Percentiles rank a stretch among this genome's conserved stretches.
Evolutionary conservation across 768 basidiomycete genomes (phyloP).

Genomic region (Boletus vermiculosoides): DNA sequence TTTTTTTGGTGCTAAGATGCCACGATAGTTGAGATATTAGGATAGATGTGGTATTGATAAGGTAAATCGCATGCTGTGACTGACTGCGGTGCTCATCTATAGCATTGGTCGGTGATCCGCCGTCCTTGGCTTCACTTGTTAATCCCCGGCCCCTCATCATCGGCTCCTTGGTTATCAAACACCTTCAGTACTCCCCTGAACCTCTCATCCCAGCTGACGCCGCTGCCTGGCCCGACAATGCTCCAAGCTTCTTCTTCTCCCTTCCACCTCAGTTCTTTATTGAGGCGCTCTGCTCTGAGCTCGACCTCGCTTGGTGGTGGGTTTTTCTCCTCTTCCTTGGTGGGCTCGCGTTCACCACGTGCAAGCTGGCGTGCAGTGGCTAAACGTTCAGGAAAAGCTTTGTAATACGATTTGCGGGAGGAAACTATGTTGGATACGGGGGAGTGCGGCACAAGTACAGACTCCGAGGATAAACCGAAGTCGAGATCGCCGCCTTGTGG

Average conservation of each 20-base stretch:
- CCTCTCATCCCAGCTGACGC: slow-evolving; percentile 75
- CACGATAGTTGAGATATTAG: background rate
- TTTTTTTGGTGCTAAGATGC: background rate
- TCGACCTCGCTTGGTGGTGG: slow-evolving; percentile 89
- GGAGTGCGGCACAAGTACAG: slow-evolving; percentile 65
- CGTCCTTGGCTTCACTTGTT: background rate
- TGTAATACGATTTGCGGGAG: slow-evolving; percentile 75
- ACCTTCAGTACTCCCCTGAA: slow-evolving; percentile 61
- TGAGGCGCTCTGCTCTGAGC: slow-evolving; percentile 80
- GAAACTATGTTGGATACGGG: slow-evolving; percentile 61
- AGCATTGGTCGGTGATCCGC: background rate
- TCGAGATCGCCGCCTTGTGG: slow-evolving; percentile 59
- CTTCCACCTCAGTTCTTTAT: slow-evolving; percentile 87
- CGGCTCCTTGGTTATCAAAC: slow-evolving; percentile 46
- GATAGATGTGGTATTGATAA: background rate
- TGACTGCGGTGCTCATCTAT: background rate
- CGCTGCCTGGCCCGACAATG: slow-evolving; percentile 61
- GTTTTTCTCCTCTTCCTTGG: slow-evolving; percentile 73
- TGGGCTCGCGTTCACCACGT: slow-evolving; percentile 74
- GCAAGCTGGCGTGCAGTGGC: slow-evolving; percentile 72
- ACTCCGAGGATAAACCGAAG: slow-evolving; percentile 68
- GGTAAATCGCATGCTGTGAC: background rate
- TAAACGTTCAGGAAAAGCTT: slow-evolving; percentile 62
- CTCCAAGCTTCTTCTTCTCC: slow-evolving; percentile 78
- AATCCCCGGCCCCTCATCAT: background rate